A percentile compares a stretch with the other conserved stretches of the same genome.
Conservation (phyloP, 495 filamentous ascomycete genomes). For the Daldinia concentrica region DNA sequence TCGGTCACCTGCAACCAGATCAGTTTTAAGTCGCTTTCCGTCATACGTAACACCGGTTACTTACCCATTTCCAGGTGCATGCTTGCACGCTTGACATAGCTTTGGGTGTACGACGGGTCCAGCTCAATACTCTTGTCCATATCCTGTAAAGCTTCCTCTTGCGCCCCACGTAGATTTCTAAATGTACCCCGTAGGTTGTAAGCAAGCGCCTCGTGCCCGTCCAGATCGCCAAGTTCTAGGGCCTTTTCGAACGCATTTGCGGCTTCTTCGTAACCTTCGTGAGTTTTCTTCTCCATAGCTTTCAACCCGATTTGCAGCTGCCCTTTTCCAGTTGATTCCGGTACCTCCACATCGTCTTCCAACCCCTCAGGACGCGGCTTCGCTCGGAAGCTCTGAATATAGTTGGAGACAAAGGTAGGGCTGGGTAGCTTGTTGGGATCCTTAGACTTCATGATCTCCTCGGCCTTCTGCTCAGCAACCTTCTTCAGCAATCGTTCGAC, state of each 20-base stretch:
- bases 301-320: constrained; percentile 83
- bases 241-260: constrained; percentile 86
- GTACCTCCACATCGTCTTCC: constrained; percentile 77
- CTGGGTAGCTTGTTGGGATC: constrained; percentile 77
- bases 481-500: constrained; percentile 96
- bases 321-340: constrained; percentile 82
- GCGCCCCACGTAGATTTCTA: constrained; percentile 89
- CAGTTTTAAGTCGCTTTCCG: not conserved
- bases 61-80: constrained; percentile 95
- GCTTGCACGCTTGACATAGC: constrained; percentile 98
- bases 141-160: constrained; percentile 79
- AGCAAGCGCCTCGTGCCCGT: constrained; percentile 84
- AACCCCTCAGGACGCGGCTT: constrained; percentile 81
- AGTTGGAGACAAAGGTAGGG: constrained; percentile 96
- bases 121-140: constrained; percentile 91
- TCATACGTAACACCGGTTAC: constrained; percentile 38
- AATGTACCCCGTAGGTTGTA: constrained; percentile 98
- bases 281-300: constrained; percentile 84
- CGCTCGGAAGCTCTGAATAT: constrained; percentile 94
- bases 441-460: constrained; percentile 80
- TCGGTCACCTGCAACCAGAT: constrained; percentile 71
- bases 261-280: constrained; percentile 88
- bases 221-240: constrained; percentile 78
- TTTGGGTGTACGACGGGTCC: constrained; percentile 87
- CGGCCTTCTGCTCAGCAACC: constrained; percentile 92